Base-by-base conservation (phyloP, 805 yeast species). In the Candida morakotiae region DNA sequence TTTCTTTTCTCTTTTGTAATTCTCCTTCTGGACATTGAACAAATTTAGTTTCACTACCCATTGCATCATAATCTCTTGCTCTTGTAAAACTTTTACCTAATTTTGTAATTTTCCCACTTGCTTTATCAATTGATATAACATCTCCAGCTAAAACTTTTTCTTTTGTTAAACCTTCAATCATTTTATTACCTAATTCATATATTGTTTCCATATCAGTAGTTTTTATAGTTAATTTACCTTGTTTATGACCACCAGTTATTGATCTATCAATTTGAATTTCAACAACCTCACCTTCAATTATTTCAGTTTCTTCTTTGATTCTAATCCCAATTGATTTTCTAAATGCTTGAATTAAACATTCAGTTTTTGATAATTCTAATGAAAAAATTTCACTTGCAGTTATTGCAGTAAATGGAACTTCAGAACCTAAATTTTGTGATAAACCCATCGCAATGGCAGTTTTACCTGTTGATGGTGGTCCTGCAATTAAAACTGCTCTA, bases 1-100 rank as follows among this genome's bases (percentile, higher is more conserved):
- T 95, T 56, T 88, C 94, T 57, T 87, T 87, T 54, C 97, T 81
- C 57, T 87, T 86, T 68, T 93, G 98, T 55, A 93, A 77, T 69
- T 93, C 99, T 40, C 99, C 99, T 60, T 93, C 97, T 27, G 99
- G 99, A 58, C 96, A 84, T 64, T 93, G 97, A 41, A 93, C 96
- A 60, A 93, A 93, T 63, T 88, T 89, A 34, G 96, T 89, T 47
- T 94, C 98, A 37, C 97, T 96, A 15, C 96, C 95, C 95, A 88
- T 87, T 31, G 98, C 96, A 65, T 93, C 99, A 62, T 93, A 93
- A 63, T 93, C 98, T 52, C 98, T 77, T 5, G 97, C 94, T 51
- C 97, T 79, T 5, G 98, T 82, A 63, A 87, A 94, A 0, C 97
- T 89, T 63, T 96, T 81, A 43, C 99, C 99, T 47, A 93, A 77